Evolutionary conservation across 2,329 filamentous ascomycete species (phyloP), one percentile per base, ranked within the genome.

Genomic region (Colletotrichum nymphaeae): DNA sequence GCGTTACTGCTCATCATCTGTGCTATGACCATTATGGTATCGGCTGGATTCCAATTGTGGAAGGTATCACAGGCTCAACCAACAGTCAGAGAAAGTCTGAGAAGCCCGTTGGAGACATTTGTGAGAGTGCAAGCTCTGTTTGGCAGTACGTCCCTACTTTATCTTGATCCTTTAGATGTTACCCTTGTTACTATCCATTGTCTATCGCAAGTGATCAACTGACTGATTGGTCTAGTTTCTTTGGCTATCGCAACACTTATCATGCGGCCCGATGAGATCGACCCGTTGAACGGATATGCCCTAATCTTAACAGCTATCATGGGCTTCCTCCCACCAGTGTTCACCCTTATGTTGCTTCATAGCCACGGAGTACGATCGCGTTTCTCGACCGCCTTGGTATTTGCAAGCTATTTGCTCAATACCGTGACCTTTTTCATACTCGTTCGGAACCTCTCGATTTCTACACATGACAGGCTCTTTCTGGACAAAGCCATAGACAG

Each of bases 341-440:
- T 63, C 12, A 53, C 62, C 1, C 46, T 63, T 3, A 53, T 63
- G 62, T n/a, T 63, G 28, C 46, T 63, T 11, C 46, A 63, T 4
- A 63, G 62, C 46, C 62, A 63, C 62, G 28, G 62, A 6, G 46
- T 63, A 14, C 8, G 28, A 30, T 63, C 62, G 2, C 62, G 46
- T 2, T 63, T 63, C 37, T 63, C 62, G n/a, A 63, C 62, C 16
- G 11, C 28, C 4, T 22, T 63, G 9, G 62, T 55, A 11, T 35
- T 28, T 8, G 3, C 19, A n/a, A 63, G 62, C n/a, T 63, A 63
- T 19, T 30, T 37, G 11, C 5, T 55, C 26, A 63, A 63, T 6
- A 35, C 42, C 4, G 46, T 55, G 2, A 63, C 62, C 2, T 55
- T 53, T 12, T 63, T 53, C 46, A 22, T 55, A 6, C 62, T 63